Evolutionary conservation across 176 grass and related monocot species (phyloP), one percentile per base, ranked within the genome.

Genomic region (Avena insularis): DNA sequence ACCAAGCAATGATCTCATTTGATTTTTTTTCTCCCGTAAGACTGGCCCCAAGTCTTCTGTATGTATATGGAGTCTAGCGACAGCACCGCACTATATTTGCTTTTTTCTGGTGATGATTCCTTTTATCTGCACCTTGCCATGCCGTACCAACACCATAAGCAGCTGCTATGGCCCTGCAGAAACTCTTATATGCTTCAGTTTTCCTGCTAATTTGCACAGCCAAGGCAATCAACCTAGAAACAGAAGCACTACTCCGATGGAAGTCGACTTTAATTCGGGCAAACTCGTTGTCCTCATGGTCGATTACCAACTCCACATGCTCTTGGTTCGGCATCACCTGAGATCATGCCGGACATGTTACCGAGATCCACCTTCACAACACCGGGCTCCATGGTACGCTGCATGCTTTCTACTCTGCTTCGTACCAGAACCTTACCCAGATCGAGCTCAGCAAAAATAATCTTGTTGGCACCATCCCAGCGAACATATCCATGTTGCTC

Each of bases 261-360:
- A 93, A 81, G 72, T 88, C 84, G 57, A 90, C 87, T 21, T 43
- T 96, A 82, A 0, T 59, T 51, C 2, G 1, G 23, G 4, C 46
- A 58, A 7, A 6, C 7, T 54, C 53, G 5, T n/a, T 77, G 25
- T 25, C 70, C 29, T 86, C 89, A 2, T 93, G 94, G 89, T 88
- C 89, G 2, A 83, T n/a, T 15, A 13, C 83, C 61, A 93, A 84
- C 20, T 46, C 81, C n/a, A 81, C 51, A 45, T 93, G 91, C 60
- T 59, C 38, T n/a, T 96, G 94, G 89, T 78, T 49, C 48, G 89
- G 91, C 43, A 55, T 93, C 78, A 20, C 12, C n/a, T 93, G 94
- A 29, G 65, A 88, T 50, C 0, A 17, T 61, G 47, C 31, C 4
- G 77, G 84, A 64, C 77, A 64, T 69, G 84, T 93, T 7, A 19